Evolutionary conservation across 2,329 filamentous ascomycete genomes (phyloP).

Genomic region (Xylariaceae sp.): DNA sequence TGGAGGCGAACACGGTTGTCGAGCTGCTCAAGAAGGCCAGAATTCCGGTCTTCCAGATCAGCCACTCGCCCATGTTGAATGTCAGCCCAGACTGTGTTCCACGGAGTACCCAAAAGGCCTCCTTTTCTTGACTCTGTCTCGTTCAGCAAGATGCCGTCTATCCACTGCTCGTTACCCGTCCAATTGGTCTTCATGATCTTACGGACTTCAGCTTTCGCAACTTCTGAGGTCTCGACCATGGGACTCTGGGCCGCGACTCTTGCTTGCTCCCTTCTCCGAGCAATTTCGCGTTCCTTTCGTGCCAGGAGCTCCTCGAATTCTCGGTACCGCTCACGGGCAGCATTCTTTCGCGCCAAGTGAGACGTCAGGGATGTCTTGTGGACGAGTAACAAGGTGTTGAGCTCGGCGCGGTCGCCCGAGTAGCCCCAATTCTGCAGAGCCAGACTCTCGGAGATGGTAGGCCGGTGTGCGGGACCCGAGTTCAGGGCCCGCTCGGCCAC

Average conservation of each 20-base stretch:
- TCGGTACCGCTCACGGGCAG: constrained; percentile 48
- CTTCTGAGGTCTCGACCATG: constrained; percentile 30
- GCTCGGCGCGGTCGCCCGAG: constrained; percentile 42
- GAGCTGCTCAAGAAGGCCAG: constrained; percentile 61
- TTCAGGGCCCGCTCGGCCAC: constrained; percentile 37
- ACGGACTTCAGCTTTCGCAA: constrained; percentile 43
- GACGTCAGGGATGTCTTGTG: constrained; percentile 61
- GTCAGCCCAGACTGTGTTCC: constrained; percentile 63
- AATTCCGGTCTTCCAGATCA: constrained; percentile 44
- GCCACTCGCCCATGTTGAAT: constrained; percentile 52
- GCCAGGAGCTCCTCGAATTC: constrained; percentile 60
- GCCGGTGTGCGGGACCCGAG: constrained; percentile 28
- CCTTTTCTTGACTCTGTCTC: constrained; percentile 51
- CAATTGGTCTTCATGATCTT: constrained; percentile 64
- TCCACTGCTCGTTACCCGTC: constrained; percentile 70
- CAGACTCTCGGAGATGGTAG: constrained; percentile 45
- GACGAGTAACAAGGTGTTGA: constrained; percentile 63
- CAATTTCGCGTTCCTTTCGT: constrained; percentile 52
- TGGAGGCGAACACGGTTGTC: constrained; percentile 62
- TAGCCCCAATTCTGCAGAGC: constrained; percentile 54
- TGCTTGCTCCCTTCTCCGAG: constrained; percentile 42
- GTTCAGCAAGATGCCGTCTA: constrained; percentile 62
- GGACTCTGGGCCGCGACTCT: constrained; percentile 18
- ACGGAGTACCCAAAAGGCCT: constrained; percentile 57
- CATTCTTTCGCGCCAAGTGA: constrained; percentile 51